These are phyloP conservation scores for Suillus clintonianus DNA, from an alignment of 768 basidiomycete species.

Conservation along the genomic window DNA sequence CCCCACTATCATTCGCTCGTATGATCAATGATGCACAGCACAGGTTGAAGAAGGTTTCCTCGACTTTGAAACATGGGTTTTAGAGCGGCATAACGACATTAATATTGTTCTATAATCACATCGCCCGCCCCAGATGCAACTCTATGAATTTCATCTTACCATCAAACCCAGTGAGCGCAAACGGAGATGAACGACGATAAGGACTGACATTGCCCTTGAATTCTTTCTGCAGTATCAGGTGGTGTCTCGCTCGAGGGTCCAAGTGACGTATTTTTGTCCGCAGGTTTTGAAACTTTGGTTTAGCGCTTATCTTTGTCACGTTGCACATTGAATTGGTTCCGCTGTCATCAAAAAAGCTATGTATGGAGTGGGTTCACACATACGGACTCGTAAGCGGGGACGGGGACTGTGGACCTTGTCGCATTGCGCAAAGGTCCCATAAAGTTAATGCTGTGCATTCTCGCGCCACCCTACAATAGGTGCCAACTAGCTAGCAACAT, in stretches of 20 bases:
- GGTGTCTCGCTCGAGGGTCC: not conserved
- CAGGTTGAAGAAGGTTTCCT: not conserved
- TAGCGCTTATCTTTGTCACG: not conserved
- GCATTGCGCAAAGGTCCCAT: not conserved
- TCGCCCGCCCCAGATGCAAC: not conserved
- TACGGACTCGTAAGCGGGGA: not conserved
- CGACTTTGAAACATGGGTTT: not conserved
- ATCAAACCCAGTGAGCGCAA: not conserved
- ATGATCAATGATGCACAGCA: not conserved
- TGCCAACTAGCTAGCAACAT: not conserved
- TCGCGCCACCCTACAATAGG: not conserved
- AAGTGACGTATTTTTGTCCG: not conserved
- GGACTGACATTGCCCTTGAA: not conserved
- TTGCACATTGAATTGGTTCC: not conserved
- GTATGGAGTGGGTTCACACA: not conserved
- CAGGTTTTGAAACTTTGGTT: not conserved
- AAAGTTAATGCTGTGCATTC: not conserved
- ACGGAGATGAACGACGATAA: not conserved
- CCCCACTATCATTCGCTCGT: not conserved
- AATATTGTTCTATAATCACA: conserved; percentile 3
- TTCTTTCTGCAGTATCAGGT: not conserved
- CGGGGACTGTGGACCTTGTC: not conserved
- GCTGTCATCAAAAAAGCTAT: conserved; percentile 2
- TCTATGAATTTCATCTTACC: not conserved
- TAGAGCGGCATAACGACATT: not conserved